Base-by-base conservation (phyloP, 352 stramenopile species). In the Globisporangium middletonii region DNA sequence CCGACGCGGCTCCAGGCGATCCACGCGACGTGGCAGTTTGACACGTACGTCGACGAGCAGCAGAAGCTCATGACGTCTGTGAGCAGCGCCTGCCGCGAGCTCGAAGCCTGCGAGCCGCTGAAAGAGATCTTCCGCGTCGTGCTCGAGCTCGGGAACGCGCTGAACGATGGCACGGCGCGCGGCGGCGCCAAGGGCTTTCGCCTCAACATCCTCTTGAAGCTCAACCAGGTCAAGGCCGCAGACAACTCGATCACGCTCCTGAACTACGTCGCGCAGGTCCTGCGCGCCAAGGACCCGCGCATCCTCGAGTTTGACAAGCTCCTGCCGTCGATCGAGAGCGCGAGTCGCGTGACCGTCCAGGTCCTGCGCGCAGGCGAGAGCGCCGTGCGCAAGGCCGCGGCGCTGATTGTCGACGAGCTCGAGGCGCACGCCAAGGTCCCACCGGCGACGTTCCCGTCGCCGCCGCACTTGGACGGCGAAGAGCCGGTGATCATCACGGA, bases 171-270 rank as follows among this genome's bases (percentile, higher is more conserved):
- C 41, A 93, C 83, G 11, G 67, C 83, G 3, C 77, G 83, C n/a
- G 89, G 90, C 41, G 82, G 79, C 28, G 89, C 88, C 13, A 92
- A 88, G 60, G 90, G 89, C 2, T 97, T 97, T 72, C 80, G 82
- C 12, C 60, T 97, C 43, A 93, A 73, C 50, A 92, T 92, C 55
- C 59, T 97, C 48, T 69, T 85, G 28, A 97, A 97, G 71, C 68
- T 97, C 26, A 84, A 86, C 62, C 83, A 92, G 26, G 86, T 96
- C 9, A 93, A 93, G 57, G 83, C 83, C 7, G 75, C 64, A 27
- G 81, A 92, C 53, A 94, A 94, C 60, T 89, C 79, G 27, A 89
- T 87, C 47, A 94, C 83, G 28, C 56, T 94, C 60, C 67, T 94
- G 9, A 89, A 94, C 62, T 90, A 92, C 55, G 68, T 91, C 18